Percentiles rank a stretch among this genome's conserved stretches.
These are phyloP conservation scores for Ustilago nuda DNA, from an alignment of 1,284 basidiomycete genomes.

Conservation along the genomic window DNA sequence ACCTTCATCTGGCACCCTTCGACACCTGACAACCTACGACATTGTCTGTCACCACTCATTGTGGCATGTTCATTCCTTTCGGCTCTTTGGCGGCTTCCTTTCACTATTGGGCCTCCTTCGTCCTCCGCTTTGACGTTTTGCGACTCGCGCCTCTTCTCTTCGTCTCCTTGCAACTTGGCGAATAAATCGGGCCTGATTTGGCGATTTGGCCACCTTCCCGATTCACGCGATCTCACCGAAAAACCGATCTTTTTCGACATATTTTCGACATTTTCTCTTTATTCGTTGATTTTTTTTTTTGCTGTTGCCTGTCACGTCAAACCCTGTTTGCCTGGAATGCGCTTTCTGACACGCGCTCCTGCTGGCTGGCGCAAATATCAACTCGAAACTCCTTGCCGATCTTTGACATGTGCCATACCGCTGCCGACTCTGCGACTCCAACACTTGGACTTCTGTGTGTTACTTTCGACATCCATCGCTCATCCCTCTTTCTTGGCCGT, in stretches of 20 bases:
- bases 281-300: slow-evolving; percentile 5
- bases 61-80: slow-evolving; percentile 18
- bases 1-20: not conserved
- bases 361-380: slow-evolving; percentile 3
- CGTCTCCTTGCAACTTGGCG: not conserved
- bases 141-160: slow-evolving; percentile 11
- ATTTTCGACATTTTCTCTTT: not conserved
- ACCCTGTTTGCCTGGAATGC: slow-evolving; percentile 42
- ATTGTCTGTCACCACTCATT: not conserved
- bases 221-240: not conserved
- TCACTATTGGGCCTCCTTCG: slow-evolving; percentile 26
- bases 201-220: not conserved
- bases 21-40: not conserved
- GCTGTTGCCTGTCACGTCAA: slow-evolving; percentile 9
- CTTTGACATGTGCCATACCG: slow-evolving; percentile 27
- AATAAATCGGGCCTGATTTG: slow-evolving; percentile 24
- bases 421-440: not conserved
- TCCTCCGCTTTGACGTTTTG: slow-evolving; percentile 13
- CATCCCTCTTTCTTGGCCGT: slow-evolving; percentile 7
- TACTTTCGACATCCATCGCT: slow-evolving; percentile 4
- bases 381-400: slow-evolving; percentile 25
- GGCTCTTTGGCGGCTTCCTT: slow-evolving; percentile 15
- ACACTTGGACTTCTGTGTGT: slow-evolving; percentile 1
- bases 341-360: slow-evolving; percentile 22
- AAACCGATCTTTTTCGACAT: slow-evolving; percentile 2